Evolutionary conservation across 1,284 basidiomycete genomes (phyloP), one percentile per base, ranked within the genome.

Genomic region (Leccinum solheimii): DNA sequence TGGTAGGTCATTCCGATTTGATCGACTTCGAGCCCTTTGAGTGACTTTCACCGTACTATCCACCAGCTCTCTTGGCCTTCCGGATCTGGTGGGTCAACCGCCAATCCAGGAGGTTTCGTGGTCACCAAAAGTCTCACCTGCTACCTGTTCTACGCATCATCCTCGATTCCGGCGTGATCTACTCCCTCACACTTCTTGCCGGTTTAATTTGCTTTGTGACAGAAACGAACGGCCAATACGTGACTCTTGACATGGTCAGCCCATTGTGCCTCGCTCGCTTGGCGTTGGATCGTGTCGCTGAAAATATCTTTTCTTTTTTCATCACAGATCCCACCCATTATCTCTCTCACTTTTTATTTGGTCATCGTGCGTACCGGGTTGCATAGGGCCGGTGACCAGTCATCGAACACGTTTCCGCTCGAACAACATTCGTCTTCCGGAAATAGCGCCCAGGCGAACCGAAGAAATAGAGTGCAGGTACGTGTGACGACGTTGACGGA

Each of bases 61-160:
- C 10, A n/a, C 30, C 14, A 57, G 56, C 7, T 26, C 19, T 57
- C 16, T 27, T 57, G 56, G 56, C 56, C 7, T 11, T 21, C 3
- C 43, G 45, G 5, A 50, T 57, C 32, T 57, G 56, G 56, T 50
- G 36, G 32, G 21, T 57, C 13, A 23, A 57, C 32, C 56, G 51
- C 23, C n/a, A 53, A 6, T 30, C 51, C 16, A 53, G 16, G n/a
- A 32, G n/a, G 51, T 32, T 13, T 32, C n/a, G 51, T 19, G 16
- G 21, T 7, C 10, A n/a, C 49, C 23, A 27, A 11, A 53, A 19
- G 5, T 32, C 51, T 53, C 51, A 32, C 8, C 26, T 53, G n/a
- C 51, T 10, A 32, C 26, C 51, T 32, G 21, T 53, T 30, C n/a
- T 53, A 19, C 51, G 27, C 10, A 30, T 32, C n/a, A 8, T 53